phyloP scores from a whole-genome alignment of 495 filamentous ascomycete genomes.

The Penicillium manginii region DNA sequence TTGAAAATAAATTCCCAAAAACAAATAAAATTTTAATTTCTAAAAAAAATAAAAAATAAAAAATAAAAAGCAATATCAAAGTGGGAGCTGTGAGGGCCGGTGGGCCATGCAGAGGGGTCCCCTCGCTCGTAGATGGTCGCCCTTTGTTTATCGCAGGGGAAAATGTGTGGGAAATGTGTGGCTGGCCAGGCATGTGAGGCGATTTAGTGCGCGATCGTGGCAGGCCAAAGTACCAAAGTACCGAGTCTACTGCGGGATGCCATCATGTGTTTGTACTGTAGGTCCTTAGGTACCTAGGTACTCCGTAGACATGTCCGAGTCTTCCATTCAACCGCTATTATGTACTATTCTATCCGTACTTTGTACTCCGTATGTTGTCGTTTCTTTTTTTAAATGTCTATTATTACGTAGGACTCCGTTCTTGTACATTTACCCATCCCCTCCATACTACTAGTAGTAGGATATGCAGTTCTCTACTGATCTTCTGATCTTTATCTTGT shows the following conservation, averaged over 20 bases:
- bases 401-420: too few species aligned
- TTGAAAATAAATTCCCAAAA: not conserved
- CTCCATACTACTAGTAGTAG: too few species aligned
- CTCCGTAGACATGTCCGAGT: not conserved
- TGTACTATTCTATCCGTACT: too few species aligned
- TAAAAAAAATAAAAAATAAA: constrained; percentile 5
- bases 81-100: constrained; percentile 20
- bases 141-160: constrained; percentile 17
- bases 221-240: constrained; percentile 5
- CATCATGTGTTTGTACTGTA: too few species aligned
- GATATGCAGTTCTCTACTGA: not conserved
- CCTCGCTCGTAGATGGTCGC: constrained; percentile 14
- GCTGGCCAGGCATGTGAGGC: constrained; percentile 34
- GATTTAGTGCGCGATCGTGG: constrained; percentile 29
- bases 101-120: constrained; percentile 17
- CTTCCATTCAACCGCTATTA: not conserved
- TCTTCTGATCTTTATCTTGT: constrained; percentile 3
- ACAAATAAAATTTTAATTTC: not conserved
- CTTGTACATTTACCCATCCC: too few species aligned
- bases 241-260: constrained; percentile 1
- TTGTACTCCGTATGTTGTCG: too few species aligned
- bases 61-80: constrained; percentile 18
- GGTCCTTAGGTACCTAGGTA: too few species aligned
- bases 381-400: too few species aligned
- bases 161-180: constrained; percentile 19